phyloP scores from a whole-genome alignment of 176 grass and related monocot species.

The Avena insularis region DNA sequence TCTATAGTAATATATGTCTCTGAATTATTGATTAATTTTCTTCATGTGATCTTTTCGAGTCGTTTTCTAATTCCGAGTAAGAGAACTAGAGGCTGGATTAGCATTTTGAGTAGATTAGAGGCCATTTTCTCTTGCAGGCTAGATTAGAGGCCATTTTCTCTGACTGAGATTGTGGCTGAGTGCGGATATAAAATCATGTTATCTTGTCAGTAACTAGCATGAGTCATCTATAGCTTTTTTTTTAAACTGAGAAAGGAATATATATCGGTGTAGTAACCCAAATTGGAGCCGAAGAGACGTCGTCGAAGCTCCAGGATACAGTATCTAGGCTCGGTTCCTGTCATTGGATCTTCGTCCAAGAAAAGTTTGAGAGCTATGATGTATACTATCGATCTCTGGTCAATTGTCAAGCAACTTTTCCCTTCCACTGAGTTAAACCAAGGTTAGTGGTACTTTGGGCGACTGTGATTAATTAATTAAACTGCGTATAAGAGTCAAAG shows the following conservation, averaged over 20 bases:
- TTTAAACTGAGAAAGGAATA: not conserved
- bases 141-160: too few species aligned
- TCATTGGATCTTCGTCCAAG: not conserved
- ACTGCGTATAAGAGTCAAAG: not conserved
- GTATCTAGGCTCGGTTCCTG: not conserved
- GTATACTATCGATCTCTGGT: not conserved
- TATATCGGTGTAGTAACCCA: not conserved
- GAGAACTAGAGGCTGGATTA: not conserved
- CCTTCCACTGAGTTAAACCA: not conserved
- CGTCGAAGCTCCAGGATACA: not conserved
- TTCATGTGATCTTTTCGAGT: not conserved
- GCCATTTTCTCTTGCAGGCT: not conserved
- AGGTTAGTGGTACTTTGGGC: not conserved
- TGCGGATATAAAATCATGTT: not conserved
- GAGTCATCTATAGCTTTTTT: not conserved
- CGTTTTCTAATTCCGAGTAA: not conserved
- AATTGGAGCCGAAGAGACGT: not conserved
- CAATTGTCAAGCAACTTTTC: too few species aligned
- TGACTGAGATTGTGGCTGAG: too few species aligned
- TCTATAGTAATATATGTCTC: conserved; percentile 15
- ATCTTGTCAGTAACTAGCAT: not conserved
- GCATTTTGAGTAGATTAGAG: not conserved
- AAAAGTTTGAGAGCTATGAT: not conserved
- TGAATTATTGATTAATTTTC: not conserved
- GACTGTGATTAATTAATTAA: not conserved